Evolutionary conservation across 1,284 basidiomycete genomes (phyloP), one percentile per base, ranked within the genome.

Genomic region (Cryptococcus sp.): DNA sequence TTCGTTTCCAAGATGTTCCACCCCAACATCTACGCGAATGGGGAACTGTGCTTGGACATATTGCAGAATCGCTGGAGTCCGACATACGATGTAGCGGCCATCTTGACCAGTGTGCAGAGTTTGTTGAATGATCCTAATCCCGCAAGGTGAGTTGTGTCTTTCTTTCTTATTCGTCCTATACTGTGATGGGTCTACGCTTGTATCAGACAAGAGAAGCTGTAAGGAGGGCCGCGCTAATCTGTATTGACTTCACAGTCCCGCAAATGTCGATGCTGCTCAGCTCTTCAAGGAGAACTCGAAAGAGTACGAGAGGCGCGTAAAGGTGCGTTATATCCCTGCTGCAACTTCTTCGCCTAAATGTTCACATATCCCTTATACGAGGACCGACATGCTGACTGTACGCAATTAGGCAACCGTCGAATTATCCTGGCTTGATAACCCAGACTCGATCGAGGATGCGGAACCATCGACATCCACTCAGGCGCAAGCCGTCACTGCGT

Each of bases 1-100:
- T 99, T 99, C 82, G 84, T 98, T 25, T 92, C 90, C 48, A 88
- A 92, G 64, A 98, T 97, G 94, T 98, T 98, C 81, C 95, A 99
- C 76, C 95, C 95, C 0, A 99, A 98, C 80, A 94, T 99, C 16
- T 99, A 98, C 79, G 91, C 91, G 53, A 97, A 97, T 70, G 95
- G 95, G 62, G 95, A 98, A 76, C 87, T 99, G 53, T 99, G 95
- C 78, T 84, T 99, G 49, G 95, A 98, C 78, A 99, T 98, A 71
- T 83, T 99, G 39, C 95, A 99, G 82, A 99, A 99, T 75, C 84
- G 95, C 27, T 99, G 95, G 95, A 91, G 88, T 31, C 95, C 95
- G 6, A 98, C 95, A 1, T 99, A 99, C 79, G 95, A 99, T 74
- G 95, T 99, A 47, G 93, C 94, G 8, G 95, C 95, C 19, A 98